These are phyloP conservation scores for Dicorynia guianensis DNA, from an alignment of 306 rosid species.

Conservation along the genomic window DNA sequence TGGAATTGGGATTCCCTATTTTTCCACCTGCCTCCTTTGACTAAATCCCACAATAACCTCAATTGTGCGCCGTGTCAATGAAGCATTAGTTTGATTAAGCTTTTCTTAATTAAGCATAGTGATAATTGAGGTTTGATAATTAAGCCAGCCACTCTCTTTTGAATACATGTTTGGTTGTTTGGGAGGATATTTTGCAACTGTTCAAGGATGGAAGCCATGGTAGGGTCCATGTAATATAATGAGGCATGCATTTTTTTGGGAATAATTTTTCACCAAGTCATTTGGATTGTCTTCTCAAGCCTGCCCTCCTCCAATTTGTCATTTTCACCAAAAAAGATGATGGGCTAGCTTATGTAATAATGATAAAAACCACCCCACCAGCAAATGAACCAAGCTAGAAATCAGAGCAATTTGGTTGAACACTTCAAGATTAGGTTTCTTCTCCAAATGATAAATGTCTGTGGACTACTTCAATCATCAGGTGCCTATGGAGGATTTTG, in stretches of 20 bases:
- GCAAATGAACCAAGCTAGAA: not conserved
- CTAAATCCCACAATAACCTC: conserved; percentile 35
- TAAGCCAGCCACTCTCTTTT: conserved; percentile 46
- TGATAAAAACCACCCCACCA: conserved; percentile 29
- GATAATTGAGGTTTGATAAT: conserved; percentile 45
- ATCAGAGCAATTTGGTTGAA: not conserved
- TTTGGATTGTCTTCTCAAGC: conserved; percentile 30
- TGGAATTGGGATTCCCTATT: conserved; percentile 31
- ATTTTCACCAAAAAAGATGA: conserved; percentile 22
- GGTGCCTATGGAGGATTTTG: too few species aligned
- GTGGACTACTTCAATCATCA: too few species aligned
- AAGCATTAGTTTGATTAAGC: conserved; percentile 42
- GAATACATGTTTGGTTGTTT: conserved; percentile 43
- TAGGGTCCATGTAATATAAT: conserved; percentile 54
- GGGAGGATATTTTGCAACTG: conserved; percentile 38
- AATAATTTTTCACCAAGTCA: conserved; percentile 12
- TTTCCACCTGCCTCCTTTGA: conserved; percentile 43
- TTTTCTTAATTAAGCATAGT: conserved; percentile 36
- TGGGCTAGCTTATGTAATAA: conserved; percentile 21
- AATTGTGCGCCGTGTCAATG: conserved; percentile 46
- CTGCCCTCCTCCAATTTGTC: conserved; percentile 40
- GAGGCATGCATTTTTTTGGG: conserved; percentile 32
- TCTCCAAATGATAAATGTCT: not conserved
- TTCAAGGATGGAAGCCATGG: conserved; percentile 37
- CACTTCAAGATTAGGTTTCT: conserved; percentile 16